These are phyloP conservation scores for Epichloe hybrida DNA, from an alignment of 2,329 filamentous ascomycete genomes.

Conservation along the genomic window DNA sequence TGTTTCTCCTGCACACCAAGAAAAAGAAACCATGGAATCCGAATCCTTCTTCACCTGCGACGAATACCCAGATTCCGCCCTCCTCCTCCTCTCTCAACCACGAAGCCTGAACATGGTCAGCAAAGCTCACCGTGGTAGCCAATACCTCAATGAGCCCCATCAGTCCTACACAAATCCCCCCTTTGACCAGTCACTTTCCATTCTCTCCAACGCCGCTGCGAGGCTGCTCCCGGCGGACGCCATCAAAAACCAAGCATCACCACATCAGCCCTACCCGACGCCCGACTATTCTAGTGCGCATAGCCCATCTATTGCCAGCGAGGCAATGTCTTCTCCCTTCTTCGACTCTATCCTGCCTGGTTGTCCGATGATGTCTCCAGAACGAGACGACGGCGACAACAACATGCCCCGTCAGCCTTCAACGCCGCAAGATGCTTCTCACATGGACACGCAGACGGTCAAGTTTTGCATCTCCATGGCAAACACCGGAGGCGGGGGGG, in stretches of 20 bases:
- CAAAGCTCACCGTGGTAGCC: not conserved
- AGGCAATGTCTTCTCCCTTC: not conserved
- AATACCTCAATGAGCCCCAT: not conserved
- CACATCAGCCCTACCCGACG: not conserved
- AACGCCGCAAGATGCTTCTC: not conserved
- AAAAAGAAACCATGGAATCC: not conserved
- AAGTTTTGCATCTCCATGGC: too few species aligned
- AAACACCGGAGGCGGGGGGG: too few species aligned
- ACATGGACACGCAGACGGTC: not conserved
- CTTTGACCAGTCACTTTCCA: not conserved
- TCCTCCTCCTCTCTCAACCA: not conserved
- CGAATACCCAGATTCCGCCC: not conserved
- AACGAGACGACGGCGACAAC: not conserved
- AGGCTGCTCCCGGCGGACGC: not conserved
- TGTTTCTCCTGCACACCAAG: not conserved
- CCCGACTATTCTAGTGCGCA: constrained; percentile 1
- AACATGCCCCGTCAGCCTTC: not conserved
- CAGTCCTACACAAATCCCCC: not conserved
- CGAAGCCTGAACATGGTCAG: not conserved
- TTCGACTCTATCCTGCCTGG: not conserved
- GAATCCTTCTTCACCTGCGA: not conserved
- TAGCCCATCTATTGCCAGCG: constrained; percentile 6
- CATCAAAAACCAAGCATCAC: not conserved
- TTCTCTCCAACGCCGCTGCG: not conserved
- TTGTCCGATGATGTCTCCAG: not conserved